Evolutionary conservation across 2,329 filamentous ascomycete species (phyloP), one percentile per base, ranked within the genome.

Genomic region (Fusarium ramigenum): DNA sequence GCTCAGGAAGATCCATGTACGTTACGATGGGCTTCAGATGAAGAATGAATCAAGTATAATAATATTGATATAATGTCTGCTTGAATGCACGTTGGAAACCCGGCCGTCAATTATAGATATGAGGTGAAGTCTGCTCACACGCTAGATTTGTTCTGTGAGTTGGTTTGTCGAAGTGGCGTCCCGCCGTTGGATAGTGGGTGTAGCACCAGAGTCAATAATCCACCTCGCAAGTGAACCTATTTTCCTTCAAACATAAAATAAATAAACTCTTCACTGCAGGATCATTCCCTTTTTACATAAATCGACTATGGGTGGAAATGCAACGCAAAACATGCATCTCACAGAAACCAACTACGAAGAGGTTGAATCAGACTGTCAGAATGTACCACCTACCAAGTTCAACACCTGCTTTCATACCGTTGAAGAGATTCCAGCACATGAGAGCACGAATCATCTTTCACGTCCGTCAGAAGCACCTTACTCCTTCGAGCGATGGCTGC

Each of bases 401-500:
- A 69, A 69, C 39, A 69, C 64, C 16, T 58, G 52, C 50, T 69
- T 69, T 28, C 58, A 69, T 30, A 36, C 57, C 32, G 19, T 42
- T 28, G 19, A 53, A 11, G 53, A 62, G 23, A 46, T 69, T 19
- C 39, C 39, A 11, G 44, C 14, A 23, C 12, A 56, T 9, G 23
- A 47, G 25, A 61, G 34, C 18, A 21, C n/a, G 21, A n/a, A 47
- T 19, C 34, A 40, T 42, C 32, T 67, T 34, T 46, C 28, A 7
- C 40, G 15, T 12, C 63, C 66, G 16, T 63, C 78, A 16, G 78
- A 83, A 40, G 62, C 56, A 6, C 80, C 84, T 1, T 84, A 82
- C 61, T 78, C 75, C n/a, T 86, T 84, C 71, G 71, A 76, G n/a
- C 78, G 81, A 65, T 86, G 84, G 84, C 79, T 84, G 4, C 77